Conservation (phyloP, 306 rosid genomes). For the Parietaria judaica region DNA sequence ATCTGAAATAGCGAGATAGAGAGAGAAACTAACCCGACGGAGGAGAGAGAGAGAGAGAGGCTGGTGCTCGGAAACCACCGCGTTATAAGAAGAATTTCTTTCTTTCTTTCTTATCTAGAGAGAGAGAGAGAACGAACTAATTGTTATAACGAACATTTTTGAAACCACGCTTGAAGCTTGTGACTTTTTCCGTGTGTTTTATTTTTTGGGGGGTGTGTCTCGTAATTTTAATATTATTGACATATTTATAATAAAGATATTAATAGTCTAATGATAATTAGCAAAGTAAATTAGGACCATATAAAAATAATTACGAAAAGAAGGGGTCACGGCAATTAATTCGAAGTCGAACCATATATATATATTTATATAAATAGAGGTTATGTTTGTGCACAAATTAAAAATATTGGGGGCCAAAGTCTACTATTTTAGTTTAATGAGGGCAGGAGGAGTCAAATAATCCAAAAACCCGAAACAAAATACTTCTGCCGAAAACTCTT, state of each 20-base stretch:
- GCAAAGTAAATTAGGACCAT: too few species aligned
- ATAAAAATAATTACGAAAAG: too few species aligned
- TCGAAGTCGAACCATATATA: too few species aligned
- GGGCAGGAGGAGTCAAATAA: too few species aligned
- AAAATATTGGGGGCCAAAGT: too few species aligned
- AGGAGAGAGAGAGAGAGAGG: slow-evolving; percentile 6
- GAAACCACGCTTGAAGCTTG: not conserved
- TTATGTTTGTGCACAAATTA: not conserved
- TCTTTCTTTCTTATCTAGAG: not conserved
- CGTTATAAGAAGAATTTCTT: not conserved
- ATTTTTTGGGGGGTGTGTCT: not conserved
- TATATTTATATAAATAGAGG: too few species aligned
- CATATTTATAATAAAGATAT: too few species aligned
- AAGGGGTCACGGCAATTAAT: too few species aligned
- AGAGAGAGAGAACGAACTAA: not conserved
- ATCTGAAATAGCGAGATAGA: not conserved
- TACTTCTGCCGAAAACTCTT: too few species aligned
- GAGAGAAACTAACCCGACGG: slow-evolving; percentile 27
- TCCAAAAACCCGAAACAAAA: too few species aligned
- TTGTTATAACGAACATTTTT: slow-evolving; percentile 1
- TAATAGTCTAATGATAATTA: too few species aligned
- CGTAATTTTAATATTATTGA: not conserved
- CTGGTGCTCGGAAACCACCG: not conserved
- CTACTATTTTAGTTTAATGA: too few species aligned
- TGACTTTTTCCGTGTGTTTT: not conserved